Evolutionary conservation across 768 basidiomycete species (phyloP).

Genomic region (Botryobasidium botryosum): DNA sequence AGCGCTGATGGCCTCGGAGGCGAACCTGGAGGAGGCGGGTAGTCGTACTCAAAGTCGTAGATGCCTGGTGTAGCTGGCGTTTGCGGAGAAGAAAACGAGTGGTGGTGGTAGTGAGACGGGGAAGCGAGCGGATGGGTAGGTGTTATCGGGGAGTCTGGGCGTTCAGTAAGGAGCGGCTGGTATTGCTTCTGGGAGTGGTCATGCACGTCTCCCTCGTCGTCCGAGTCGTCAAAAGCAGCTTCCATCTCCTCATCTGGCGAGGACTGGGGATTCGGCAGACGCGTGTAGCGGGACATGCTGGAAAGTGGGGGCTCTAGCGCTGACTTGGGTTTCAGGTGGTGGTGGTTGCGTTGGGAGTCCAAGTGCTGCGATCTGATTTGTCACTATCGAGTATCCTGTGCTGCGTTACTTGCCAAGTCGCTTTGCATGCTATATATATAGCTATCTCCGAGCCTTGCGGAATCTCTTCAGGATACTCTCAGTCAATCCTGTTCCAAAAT

Average conservation of each 20-base stretch:
- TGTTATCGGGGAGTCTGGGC: not conserved
- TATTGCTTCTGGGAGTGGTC: not conserved
- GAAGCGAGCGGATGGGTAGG: not conserved
- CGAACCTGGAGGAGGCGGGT: conserved; percentile 62
- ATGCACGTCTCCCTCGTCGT: conserved; percentile 3
- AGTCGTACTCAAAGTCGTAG: conserved; percentile 75
- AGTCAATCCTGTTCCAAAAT: no score
- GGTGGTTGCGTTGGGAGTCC: no score
- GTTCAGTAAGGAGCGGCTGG: not conserved
- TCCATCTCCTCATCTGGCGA: conserved; percentile 3
- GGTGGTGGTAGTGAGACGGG: not conserved
- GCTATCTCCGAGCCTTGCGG: no score
- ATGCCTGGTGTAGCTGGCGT: conserved; percentile 24
- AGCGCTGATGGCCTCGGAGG: conserved; percentile 42
- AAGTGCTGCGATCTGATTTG: no score
- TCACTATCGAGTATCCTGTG: no score
- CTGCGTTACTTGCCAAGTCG: no score
- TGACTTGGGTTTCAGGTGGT: no score
- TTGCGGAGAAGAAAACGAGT: conserved; percentile 2
- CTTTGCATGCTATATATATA: no score
- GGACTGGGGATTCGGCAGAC: no score
- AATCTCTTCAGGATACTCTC: no score
- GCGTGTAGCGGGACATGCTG: no score
- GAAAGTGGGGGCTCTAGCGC: no score
- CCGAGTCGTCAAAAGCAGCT: conserved; percentile 1